Percentiles rank a stretch among this genome's conserved stretches.
Evolutionary conservation across 164 flowering plant species (phyloP).

Genomic region (Sextonia rubra): DNA sequence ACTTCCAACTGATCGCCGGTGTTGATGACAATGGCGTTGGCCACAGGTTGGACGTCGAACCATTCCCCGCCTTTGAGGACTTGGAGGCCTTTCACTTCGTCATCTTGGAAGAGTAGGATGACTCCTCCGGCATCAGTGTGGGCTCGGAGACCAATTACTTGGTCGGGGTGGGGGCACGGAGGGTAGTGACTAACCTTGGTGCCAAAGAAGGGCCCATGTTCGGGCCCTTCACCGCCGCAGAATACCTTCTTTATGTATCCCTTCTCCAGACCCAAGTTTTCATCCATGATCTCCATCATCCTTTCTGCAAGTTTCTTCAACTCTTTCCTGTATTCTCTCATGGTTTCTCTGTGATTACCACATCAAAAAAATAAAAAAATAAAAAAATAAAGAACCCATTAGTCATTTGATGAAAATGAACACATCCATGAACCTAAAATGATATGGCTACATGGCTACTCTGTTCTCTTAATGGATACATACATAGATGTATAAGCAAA

Average conservation of each 20-base stretch:
- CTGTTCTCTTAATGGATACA: neutral
- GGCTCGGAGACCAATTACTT: conserved; percentile 69
- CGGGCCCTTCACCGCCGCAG: conserved; percentile 34
- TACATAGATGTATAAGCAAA: neutral
- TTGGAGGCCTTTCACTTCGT: conserved; percentile 67
- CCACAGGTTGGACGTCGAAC: conserved; percentile 81
- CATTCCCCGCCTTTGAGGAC: conserved; percentile 73
- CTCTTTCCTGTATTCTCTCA: conserved; percentile 69
- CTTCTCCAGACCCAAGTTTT: conserved; percentile 64
- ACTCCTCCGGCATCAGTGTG: conserved; percentile 97
- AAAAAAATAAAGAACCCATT: too few relatives aligned
- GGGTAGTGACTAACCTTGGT: conserved; percentile 96
- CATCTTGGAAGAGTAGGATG: conserved; percentile 86
- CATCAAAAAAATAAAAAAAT: conserved; percentile 1
- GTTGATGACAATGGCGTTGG: conserved; percentile 80
- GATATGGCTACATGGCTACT: neutral
- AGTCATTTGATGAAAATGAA: neutral
- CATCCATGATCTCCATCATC: conserved; percentile 84
- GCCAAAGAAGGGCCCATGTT: conserved; percentile 57
- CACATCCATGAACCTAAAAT: neutral
- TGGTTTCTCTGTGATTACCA: conserved; percentile 55
- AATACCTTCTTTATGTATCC: conserved; percentile 73
- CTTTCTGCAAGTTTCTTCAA: conserved; percentile 62
- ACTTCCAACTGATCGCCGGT: conserved; percentile 93
- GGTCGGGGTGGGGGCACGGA: conserved; percentile 72